Percentiles rank a stretch among this genome's conserved stretches.
These are phyloP conservation scores for Brassica juncea DNA, from an alignment of 345 rosid species.

Conservation along the genomic window DNA sequence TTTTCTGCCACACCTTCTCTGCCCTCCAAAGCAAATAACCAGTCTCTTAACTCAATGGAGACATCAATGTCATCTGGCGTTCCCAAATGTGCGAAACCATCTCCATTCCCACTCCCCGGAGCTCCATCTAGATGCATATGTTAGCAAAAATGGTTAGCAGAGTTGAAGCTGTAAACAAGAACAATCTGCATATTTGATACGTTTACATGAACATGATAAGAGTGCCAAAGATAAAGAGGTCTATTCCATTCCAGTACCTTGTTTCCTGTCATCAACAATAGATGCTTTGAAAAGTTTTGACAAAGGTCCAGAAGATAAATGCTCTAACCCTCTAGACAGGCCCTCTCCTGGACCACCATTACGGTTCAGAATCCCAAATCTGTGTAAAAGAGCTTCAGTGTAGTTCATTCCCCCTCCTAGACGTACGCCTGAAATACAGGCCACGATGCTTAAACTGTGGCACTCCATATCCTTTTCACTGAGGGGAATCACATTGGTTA, in stretches of 20 bases:
- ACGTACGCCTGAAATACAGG: slow-evolving; percentile 81
- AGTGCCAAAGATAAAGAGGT: not conserved
- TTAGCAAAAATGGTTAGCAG: slow-evolving; percentile 20
- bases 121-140: slow-evolving; percentile 48
- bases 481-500: slow-evolving; percentile 84
- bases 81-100: slow-evolving; percentile 56
- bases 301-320: slow-evolving; percentile 79
- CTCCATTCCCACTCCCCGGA: slow-evolving; percentile 50
- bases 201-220: slow-evolving; percentile 1
- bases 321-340: slow-evolving; percentile 75
- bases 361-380: slow-evolving; percentile 85
- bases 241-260: slow-evolving; percentile 1
- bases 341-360: slow-evolving; percentile 97
- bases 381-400: slow-evolving; percentile 82
- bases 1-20: slow-evolving; percentile 67
- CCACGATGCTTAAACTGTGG: slow-evolving; percentile 77
- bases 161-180: slow-evolving; percentile 18
- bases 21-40: slow-evolving; percentile 98
- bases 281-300: slow-evolving; percentile 81
- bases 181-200: slow-evolving; percentile 1
- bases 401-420: slow-evolving; percentile 98
- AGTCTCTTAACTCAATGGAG: slow-evolving; percentile 74
- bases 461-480: slow-evolving; percentile 81
- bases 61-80: slow-evolving; percentile 89
- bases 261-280: slow-evolving; percentile 48